Evolutionary conservation across 2,329 filamentous ascomycete genomes (phyloP).

Genomic region (Aspergillus bombycis): DNA sequence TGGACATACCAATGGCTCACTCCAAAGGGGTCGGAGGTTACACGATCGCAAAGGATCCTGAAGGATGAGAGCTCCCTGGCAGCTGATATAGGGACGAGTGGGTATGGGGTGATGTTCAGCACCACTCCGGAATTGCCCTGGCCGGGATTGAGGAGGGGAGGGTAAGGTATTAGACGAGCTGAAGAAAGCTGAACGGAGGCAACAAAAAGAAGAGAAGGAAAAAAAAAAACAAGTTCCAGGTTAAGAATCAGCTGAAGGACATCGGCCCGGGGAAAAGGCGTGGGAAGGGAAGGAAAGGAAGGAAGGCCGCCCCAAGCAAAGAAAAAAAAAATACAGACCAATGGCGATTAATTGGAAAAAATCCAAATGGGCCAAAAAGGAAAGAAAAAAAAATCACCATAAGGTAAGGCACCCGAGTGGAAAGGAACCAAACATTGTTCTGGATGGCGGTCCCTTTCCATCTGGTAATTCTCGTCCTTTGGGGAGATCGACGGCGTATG

Average conservation of each 20-base stretch:
- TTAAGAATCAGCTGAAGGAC: conserved; percentile 12
- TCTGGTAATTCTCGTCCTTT: background rate
- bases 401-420: background rate
- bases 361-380: background rate
- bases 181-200: conserved; percentile 4
- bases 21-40: background rate
- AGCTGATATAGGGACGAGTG: conserved; percentile 9
- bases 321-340: conserved; percentile 12
- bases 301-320: conserved; percentile 9
- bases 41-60: conserved; percentile 10
- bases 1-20: conserved; percentile 13
- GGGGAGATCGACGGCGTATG: conserved; percentile 2
- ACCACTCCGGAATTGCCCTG: conserved; percentile 3
- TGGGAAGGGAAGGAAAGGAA: background rate
- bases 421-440: background rate
- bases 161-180: background rate
- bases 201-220: conserved; percentile 6
- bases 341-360: conserved; percentile 1
- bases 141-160: background rate
- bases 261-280: background rate
- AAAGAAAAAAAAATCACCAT: background rate
- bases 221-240: background rate
- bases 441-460: background rate
- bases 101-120: conserved; percentile 9
- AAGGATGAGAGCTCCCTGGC: conserved; percentile 11